Conservation (phyloP, 352 stramenopile species). For the Phytophthora parvispora region DNA sequence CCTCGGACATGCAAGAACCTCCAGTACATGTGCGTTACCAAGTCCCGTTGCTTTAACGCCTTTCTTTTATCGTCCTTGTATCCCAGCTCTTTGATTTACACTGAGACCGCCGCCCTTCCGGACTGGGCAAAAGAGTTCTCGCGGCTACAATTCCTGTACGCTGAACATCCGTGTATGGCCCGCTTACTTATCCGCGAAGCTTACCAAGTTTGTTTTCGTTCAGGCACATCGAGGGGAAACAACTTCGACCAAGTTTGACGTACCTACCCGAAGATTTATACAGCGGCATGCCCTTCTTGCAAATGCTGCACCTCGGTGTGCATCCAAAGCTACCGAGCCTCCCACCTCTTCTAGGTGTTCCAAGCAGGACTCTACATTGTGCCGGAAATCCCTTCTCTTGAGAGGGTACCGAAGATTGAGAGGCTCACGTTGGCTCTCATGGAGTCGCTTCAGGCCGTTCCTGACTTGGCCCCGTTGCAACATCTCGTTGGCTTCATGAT, state of each 20-base stretch:
- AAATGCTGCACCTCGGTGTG: slow-evolving; percentile 20
- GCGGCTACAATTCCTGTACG: slow-evolving; percentile 26
- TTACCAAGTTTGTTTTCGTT: no score
- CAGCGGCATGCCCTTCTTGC: slow-evolving; percentile 24
- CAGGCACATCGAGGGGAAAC: slow-evolving; percentile 23
- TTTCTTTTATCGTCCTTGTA: no score
- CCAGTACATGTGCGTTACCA: slow-evolving; percentile 47
- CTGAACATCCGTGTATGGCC: neutral
- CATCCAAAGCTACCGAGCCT: slow-evolving; percentile 18
- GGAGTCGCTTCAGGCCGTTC: slow-evolving; percentile 10
- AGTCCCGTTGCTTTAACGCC: no score
- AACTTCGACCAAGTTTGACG: slow-evolving; percentile 9
- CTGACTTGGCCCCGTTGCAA: slow-evolving; percentile 17
- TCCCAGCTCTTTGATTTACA: slow-evolving; percentile 42
- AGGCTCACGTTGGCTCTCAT: slow-evolving; percentile 15
- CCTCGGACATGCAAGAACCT: slow-evolving; percentile 32
- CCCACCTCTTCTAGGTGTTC: slow-evolving; percentile 22
- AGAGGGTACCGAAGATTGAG: slow-evolving; percentile 2
- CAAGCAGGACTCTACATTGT: slow-evolving; percentile 24
- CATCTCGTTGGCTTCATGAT: slow-evolving; percentile 16
- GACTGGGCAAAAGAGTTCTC: slow-evolving; percentile 17
- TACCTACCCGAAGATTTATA: slow-evolving; percentile 28
- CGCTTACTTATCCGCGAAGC: no score
- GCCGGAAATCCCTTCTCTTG: slow-evolving; percentile 18
- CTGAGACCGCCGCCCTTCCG: slow-evolving; percentile 19